A percentile compares a stretch with the other conserved stretches of the same genome.
These are phyloP conservation scores for Scheffersomyces stipitis DNA, from an alignment of 805 yeast genomes.

Conservation along the genomic window DNA sequence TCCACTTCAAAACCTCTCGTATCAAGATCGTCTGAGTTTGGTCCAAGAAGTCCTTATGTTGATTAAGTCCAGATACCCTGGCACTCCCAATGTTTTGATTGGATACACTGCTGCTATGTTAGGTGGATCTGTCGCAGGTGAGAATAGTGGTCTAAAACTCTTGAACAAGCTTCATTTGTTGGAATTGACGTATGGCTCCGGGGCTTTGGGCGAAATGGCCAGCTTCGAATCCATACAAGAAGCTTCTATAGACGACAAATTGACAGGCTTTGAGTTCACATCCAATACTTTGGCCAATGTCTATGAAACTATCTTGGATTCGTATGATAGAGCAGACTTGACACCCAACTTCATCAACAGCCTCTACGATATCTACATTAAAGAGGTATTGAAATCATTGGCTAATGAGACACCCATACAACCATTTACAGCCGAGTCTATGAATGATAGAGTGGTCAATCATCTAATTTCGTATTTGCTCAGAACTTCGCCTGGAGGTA, in stretches of 20 bases:
- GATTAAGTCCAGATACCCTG: conserved; percentile 27
- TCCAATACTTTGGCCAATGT: conserved; percentile 20
- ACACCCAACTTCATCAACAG: conserved; percentile 17
- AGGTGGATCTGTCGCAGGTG: conserved; percentile 7
- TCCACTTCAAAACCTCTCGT: conserved; percentile 18
- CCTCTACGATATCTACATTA: conserved; percentile 23
- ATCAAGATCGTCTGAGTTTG: conserved; percentile 17
- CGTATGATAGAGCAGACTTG: conserved; percentile 9
- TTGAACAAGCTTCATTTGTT: conserved; percentile 28
- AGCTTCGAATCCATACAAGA: conserved; percentile 17
- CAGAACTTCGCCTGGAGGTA: conserved; percentile 5
- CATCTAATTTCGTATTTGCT: conserved; percentile 8
- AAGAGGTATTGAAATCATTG: conserved; percentile 5
- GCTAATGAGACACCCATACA: neutral
- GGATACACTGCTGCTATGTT: conserved; percentile 38
- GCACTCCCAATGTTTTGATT: conserved; percentile 32
- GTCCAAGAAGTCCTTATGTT: conserved; percentile 32
- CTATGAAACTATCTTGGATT: conserved; percentile 22
- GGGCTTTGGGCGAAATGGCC: conserved; percentile 10
- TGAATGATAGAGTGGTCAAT: conserved; percentile 10
- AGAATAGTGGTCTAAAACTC: conserved; percentile 14
- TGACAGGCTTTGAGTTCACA: conserved; percentile 20
- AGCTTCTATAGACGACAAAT: conserved; percentile 32
- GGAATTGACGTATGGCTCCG: conserved; percentile 23
- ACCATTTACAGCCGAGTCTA: neutral